These are phyloP conservation scores for Penicillium samsonianum DNA, from an alignment of 495 filamentous ascomycete genomes.

Conservation along the genomic window DNA sequence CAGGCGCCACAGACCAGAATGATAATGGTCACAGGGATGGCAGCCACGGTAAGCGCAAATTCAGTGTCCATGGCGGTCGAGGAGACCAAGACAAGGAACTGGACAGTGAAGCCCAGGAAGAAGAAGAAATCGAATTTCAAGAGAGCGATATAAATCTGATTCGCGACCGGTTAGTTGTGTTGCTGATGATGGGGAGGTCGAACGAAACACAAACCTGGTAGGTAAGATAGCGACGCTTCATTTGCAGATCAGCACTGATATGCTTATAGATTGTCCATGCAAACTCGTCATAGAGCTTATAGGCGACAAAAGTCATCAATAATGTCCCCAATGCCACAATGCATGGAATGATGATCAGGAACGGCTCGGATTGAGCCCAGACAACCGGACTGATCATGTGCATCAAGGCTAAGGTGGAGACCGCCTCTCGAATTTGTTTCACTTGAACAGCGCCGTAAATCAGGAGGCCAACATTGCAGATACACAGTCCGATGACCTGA, in stretches of 20 bases:
- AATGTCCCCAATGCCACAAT: conserved; percentile 77
- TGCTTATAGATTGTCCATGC: conserved; percentile 99
- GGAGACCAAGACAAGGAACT: conserved; percentile 91
- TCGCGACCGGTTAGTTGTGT: conserved; percentile 29
- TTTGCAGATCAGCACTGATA: conserved; percentile 93
- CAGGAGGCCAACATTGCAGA: conserved; percentile 87
- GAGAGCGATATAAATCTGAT: conserved; percentile 92
- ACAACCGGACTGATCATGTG: conserved; percentile 47
- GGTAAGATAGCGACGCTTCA: conserved; percentile 94
- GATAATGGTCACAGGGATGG: conserved; percentile 84
- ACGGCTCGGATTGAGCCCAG: conserved; percentile 69
- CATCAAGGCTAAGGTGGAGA: conserved; percentile 45
- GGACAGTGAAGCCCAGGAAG: conserved; percentile 96
- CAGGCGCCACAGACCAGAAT: conserved; percentile 83
- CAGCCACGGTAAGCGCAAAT: conserved; percentile 82
- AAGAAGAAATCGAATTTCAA: conserved; percentile 99
- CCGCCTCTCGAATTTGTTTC: conserved; percentile 77
- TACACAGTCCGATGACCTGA: conserved; percentile 92
- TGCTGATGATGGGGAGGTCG: not conserved
- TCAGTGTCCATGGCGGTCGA: conserved; percentile 66
- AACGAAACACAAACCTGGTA: conserved; percentile 72
- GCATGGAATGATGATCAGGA: conserved; percentile 80
- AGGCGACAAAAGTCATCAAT: conserved; percentile 72
- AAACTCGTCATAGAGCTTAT: conserved; percentile 97
- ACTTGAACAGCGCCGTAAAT: conserved; percentile 92